Base-by-base conservation (phyloP, 371 early-diverging fungal species). In the Rhizopus sp. region DNA sequence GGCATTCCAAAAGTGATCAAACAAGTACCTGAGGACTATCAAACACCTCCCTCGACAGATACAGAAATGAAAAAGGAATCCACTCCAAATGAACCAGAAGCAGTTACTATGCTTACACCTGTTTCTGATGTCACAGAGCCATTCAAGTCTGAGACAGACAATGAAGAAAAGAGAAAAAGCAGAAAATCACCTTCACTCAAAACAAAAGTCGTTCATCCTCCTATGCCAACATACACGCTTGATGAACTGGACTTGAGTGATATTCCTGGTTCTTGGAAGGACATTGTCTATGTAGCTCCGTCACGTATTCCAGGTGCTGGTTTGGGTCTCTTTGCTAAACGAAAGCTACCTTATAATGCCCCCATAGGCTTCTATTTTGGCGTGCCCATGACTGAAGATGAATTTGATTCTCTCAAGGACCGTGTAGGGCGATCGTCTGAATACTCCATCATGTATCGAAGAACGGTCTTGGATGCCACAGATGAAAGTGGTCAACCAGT, bases 341-440 rank as follows among this genome's bases (percentile, higher is more conserved):
- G 88, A 9, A 75, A 80, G 35, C 59, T 94, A 3, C 94, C 94
- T 5, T 72, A 68, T 7, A 78, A 84, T 17, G 86, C 85, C 3
- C 86, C 90, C 0, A 66, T 94, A 2, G 95, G 95, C 2, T 94
- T 93, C 61, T 94, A 94, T 62, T 94, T 94, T 71, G 95, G 95
- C 5, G 93, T 94, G 4, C 95, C 95, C 5, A 93, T 92, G 91
- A 90, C 89, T 2, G 93, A 93, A 58, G 90, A 92, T 59, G 94
- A 93, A 58, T 94, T 91, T 64, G 94, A 94, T 60, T 82, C 85
- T 7, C 66, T 85, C 44, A 94, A 94, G 62, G 93, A 93, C 56
- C 76, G 78, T n/a, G 77, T 88, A 2, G 93, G 93, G 0, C 59
- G 82, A 12, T 82, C 94, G 0, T 88, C 68, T 0, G 70, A 77